Base-by-base conservation (phyloP, 768 basidiomycete genomes). In the Kwoniella heveanensis region DNA sequence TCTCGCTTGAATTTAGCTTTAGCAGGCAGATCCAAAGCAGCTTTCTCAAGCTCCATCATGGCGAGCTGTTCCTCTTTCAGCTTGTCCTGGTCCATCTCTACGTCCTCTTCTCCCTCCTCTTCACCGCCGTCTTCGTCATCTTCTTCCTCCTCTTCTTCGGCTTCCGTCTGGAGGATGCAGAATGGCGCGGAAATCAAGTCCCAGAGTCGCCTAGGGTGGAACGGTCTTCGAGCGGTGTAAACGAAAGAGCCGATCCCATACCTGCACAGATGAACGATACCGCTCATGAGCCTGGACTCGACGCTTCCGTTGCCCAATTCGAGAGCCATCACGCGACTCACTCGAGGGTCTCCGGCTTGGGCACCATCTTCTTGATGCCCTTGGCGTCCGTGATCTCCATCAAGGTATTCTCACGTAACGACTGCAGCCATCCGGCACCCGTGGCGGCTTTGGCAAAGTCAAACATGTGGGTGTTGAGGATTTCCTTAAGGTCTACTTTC, bases 141-240 rank as follows among this genome's bases (percentile, higher is more conserved):
- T 32, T 67, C 61, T 2, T 65, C 66, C 24, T 60, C 24, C 17
- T 62, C 52, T 7, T 70, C 66, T 17, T 70, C 73, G 58, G 55
- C 66, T n/a, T 64, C 60, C 29, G 65, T 69, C 61, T 80, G 80
- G 30, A 81, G 68, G 54, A 81, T 73, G 50, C 76, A 79, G 49
- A 81, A 76, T 1, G 75, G 73, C 12, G 70, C 54, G 1, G 57
- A 58, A 46, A 81, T 60, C 27, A 68, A 36, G 2, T 80, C 61
- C 80, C 80, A 81, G 0, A 81, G 68, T 25, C 79, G 69, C 17
- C 64, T 54, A 0, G 80, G 79, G 29, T 79, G 77, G 69, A 81
- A 80, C 1, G 80, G 80, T 19, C 77, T 54, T n/a, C 80, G 66
- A 12, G 76, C 73, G 10, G 72, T 65, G 58, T 78, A 81, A 24